Conservation (phyloP, 805 yeast genomes). For the Kodamaea sagamina region DNA sequence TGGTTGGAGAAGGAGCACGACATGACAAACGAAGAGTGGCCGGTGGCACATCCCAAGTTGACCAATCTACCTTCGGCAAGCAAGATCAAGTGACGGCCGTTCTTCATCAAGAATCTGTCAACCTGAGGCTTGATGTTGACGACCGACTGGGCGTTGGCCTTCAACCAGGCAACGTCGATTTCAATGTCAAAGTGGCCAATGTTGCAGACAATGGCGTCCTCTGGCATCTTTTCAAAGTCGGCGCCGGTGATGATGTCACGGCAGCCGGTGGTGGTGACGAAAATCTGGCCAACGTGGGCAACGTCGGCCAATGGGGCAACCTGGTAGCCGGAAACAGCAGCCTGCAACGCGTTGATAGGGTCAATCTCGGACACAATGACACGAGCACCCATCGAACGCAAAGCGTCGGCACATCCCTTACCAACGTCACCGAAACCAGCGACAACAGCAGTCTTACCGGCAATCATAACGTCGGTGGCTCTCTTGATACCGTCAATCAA, state of each 20-base stretch:
- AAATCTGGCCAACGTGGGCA: slow-evolving; percentile 90
- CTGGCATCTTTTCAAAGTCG: slow-evolving; percentile 93
- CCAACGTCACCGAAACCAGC: slow-evolving; percentile 99
- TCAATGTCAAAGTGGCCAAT: slow-evolving; percentile 99
- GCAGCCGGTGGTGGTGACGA: slow-evolving; percentile 99
- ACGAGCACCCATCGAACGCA: slow-evolving; percentile 99
- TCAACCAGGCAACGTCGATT: slow-evolving; percentile 98
- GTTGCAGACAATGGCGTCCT: slow-evolving; percentile 99
- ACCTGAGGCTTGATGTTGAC: slow-evolving; percentile 99
- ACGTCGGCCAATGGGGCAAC: slow-evolving; percentile 95
- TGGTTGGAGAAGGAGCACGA: slow-evolving; percentile 99
- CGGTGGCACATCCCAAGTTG: slow-evolving; percentile 99
- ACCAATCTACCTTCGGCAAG: slow-evolving; percentile 99
- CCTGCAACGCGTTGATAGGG: slow-evolving; percentile 98
- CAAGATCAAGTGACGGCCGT: slow-evolving; percentile 91
- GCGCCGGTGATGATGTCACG: slow-evolving; percentile 93
- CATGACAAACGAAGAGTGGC: slow-evolving; percentile 99
- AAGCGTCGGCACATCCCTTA: slow-evolving; percentile 99
- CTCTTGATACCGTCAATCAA: slow-evolving; percentile 98
- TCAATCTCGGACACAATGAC: slow-evolving; percentile 96
- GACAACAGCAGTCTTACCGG: slow-evolving; percentile 98
- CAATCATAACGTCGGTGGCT: slow-evolving; percentile 99
- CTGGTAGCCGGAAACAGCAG: slow-evolving; percentile 98
- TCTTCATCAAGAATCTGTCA: slow-evolving; percentile 88
- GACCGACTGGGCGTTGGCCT: slow-evolving; percentile 88